Evolutionary conservation across 441 rosid genomes (phyloP).

Genomic region (Isatis lusitanica): DNA sequence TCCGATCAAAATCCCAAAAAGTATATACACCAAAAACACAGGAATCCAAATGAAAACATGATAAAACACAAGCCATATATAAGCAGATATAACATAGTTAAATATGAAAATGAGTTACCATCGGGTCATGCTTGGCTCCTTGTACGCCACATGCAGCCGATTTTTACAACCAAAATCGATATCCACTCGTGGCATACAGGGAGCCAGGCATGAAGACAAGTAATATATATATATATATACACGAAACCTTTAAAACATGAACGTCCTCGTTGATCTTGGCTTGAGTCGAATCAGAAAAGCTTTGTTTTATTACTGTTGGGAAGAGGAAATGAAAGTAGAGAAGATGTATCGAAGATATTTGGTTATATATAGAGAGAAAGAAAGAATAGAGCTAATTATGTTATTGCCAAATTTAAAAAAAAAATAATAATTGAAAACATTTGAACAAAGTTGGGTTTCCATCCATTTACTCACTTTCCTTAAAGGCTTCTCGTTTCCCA

Average conservation of each 20-base stretch:
- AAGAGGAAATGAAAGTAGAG: conserved; percentile 10
- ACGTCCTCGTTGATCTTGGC: conserved; percentile 10
- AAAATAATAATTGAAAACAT: conserved; percentile 15
- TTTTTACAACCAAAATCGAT: conserved; percentile 13
- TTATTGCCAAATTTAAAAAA: conserved; percentile 19
- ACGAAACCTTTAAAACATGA: neutral
- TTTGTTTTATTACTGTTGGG: neutral
- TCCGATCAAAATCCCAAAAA: neutral
- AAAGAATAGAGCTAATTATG: neutral
- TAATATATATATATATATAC: neutral
- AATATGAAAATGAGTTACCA: neutral
- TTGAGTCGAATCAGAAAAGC: neutral
- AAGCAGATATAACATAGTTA: neutral
- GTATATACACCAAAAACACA: neutral
- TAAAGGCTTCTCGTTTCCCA: conserved; percentile 18
- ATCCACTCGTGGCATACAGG: conserved; percentile 39
- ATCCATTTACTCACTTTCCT: conserved; percentile 35
- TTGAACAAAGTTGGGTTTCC: conserved; percentile 18
- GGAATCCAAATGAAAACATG: neutral
- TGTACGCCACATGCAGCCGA: conserved; percentile 35
- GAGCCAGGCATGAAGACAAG: conserved; percentile 33
- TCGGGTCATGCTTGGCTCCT: conserved; percentile 35
- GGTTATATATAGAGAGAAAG: conserved; percentile 30
- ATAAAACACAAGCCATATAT: neutral
- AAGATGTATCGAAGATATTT: conserved; percentile 3